Evolutionary conservation across 2,329 filamentous ascomycete species (phyloP), one percentile per base, ranked within the genome.

Genomic region (Clarireedia monteithiana): DNA sequence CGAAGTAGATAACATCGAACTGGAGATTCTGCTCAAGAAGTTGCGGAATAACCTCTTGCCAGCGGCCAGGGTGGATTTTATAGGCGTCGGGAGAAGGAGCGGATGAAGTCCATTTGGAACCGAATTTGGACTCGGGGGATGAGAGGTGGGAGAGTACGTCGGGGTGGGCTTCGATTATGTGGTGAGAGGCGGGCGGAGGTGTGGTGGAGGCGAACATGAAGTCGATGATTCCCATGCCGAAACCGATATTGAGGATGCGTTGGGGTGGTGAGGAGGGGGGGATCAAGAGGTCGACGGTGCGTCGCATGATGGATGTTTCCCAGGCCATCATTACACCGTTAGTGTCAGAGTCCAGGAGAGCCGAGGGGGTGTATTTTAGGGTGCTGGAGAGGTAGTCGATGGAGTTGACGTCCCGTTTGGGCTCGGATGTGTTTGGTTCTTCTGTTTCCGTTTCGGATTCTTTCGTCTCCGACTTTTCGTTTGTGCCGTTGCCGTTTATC

Each of bases 311-410:
- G 61, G 85, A 82, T 2, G 85, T 87, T 71, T 95, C 90, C 90
- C 90, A 95, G 40, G 85, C 80, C 90, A 95, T 95, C 90, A 95
- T 95, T 47, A 95, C 88, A 52, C 88, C 89, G 69, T 95, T 95
- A 59, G 83, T 79, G 61, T 84, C 81, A 3, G 82, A 77, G 67
- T 94, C 89, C 6, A 94, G 78, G 2, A 94, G 79, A 58, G 85
- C 85, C 60, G 79, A 79, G 56, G 80, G 75, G 49, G 79, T 77
- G 70, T 88, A 86, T 14, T 79, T 84, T 23, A 90, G 75, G 26
- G 77, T 74, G 0, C 85, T 87, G 48, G 80, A 77, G 47, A 92
- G 80, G 67, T 91, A 91, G 42, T 82, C 78, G 47, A 81, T 78
- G 64, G 80, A 86, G 49, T 81, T 84, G 58, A 87, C 81, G 30